These are phyloP conservation scores for Obelidium mucronatum DNA, from an alignment of 192 early-diverging fungal genomes.

Conservation along the genomic window DNA sequence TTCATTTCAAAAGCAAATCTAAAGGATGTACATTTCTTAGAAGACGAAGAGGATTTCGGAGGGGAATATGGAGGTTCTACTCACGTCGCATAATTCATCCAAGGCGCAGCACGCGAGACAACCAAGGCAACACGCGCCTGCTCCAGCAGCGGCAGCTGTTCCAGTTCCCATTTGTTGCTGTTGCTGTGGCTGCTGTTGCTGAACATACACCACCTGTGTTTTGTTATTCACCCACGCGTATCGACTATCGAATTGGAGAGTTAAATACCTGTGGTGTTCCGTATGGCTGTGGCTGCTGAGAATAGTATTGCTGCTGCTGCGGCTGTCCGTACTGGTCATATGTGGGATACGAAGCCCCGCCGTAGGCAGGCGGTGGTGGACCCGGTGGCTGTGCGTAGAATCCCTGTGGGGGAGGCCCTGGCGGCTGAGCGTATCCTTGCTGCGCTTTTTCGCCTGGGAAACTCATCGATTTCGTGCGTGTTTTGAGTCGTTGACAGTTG, in stretches of 20 bases:
- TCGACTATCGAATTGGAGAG: too few relatives aligned
- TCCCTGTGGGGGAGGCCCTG: background rate
- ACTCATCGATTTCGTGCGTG: background rate
- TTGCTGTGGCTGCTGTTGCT: background rate
- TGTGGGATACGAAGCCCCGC: background rate
- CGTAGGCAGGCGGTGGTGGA: background rate
- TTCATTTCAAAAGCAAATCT: background rate
- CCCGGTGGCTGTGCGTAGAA: background rate
- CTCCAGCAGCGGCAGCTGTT: background rate
- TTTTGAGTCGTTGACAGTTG: background rate
- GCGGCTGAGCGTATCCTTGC: background rate
- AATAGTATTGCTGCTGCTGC: background rate
- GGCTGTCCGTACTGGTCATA: background rate
- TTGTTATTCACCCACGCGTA: background rate
- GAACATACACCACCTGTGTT: background rate
- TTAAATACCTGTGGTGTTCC: background rate
- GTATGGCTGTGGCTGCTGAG: background rate
- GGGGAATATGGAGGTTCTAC: too few relatives aligned
- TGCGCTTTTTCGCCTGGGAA: background rate
- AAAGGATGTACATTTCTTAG: background rate
- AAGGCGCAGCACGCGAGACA: background rate
- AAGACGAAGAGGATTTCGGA: too few relatives aligned
- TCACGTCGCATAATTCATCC: background rate
- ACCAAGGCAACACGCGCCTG: background rate
- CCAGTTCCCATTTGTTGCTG: background rate